These are phyloP conservation scores for Acanthamoeba sp. DNA, from an alignment of 208 protist species.

Conservation along the genomic window DNA sequence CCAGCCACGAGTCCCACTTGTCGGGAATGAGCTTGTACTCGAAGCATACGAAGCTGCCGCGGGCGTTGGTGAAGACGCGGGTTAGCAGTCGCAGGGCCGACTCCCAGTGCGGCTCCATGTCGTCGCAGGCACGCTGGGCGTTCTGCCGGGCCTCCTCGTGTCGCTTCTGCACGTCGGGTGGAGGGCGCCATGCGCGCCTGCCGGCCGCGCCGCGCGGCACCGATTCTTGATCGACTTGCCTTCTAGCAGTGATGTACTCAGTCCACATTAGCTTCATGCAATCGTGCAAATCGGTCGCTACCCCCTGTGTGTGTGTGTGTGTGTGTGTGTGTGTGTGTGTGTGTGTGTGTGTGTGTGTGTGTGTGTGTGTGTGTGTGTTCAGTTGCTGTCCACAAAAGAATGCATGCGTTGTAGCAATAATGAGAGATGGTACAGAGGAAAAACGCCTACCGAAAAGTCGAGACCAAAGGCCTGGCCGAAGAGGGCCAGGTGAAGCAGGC, in stretches of 20 bases:
- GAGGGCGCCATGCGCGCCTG: background rate
- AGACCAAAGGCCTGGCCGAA: conserved; percentile 2
- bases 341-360: background rate
- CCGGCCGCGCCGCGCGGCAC: background rate
- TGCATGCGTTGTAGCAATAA: no score
- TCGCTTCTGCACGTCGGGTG: background rate
- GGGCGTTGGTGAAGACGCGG: background rate
- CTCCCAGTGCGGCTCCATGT: background rate
- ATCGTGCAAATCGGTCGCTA: background rate
- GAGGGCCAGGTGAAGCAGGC: background rate
- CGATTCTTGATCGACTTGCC: background rate
- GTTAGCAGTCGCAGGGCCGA: background rate
- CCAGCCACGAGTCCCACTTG: background rate
- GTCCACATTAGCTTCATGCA: background rate
- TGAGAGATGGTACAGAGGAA: no score
- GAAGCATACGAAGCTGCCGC: background rate
- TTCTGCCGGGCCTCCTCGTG: background rate
- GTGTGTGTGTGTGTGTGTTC: no score
- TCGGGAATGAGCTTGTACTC: background rate
- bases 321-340: background rate
- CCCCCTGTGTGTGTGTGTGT: background rate
- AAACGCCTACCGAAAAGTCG: background rate
- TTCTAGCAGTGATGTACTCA: background rate
- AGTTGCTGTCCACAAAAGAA: no score
- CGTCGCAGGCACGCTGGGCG: background rate